phyloP scores from a whole-genome alignment of 257 asterid genomes.

The Nicotiana paniculata region DNA sequence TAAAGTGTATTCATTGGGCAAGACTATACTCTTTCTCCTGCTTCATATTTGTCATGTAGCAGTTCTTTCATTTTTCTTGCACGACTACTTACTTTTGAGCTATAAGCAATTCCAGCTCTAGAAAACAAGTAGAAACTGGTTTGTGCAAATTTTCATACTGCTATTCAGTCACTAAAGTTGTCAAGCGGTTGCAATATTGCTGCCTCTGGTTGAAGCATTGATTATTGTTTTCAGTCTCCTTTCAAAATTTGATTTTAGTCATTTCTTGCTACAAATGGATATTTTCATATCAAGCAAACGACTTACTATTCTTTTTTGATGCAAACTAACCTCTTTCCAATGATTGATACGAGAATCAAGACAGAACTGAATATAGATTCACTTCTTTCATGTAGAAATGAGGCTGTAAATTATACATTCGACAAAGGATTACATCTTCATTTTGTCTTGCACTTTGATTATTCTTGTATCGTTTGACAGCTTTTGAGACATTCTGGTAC shows the following conservation, averaged over 20 bases:
- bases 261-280: neutral
- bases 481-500: conserved; percentile 73
- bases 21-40: neutral
- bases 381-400: neutral
- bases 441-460: conserved; percentile 4
- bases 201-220: neutral
- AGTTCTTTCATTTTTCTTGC: neutral
- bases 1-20: neutral
- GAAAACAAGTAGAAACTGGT: neutral
- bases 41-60: neutral
- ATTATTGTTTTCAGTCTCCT: neutral
- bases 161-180: neutral
- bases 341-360: neutral
- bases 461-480: conserved; percentile 33
- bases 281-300: neutral
- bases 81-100: neutral
- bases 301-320: neutral
- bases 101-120: neutral
- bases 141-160: neutral
- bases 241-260: neutral
- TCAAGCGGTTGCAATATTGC: neutral
- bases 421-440: neutral
- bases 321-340: neutral
- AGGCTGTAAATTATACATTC: neutral
- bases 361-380: neutral